Evolutionary conservation across 2,329 filamentous ascomycete species (phyloP), one percentile per base, ranked within the genome.

Genomic region (Ascochyta lentis): DNA sequence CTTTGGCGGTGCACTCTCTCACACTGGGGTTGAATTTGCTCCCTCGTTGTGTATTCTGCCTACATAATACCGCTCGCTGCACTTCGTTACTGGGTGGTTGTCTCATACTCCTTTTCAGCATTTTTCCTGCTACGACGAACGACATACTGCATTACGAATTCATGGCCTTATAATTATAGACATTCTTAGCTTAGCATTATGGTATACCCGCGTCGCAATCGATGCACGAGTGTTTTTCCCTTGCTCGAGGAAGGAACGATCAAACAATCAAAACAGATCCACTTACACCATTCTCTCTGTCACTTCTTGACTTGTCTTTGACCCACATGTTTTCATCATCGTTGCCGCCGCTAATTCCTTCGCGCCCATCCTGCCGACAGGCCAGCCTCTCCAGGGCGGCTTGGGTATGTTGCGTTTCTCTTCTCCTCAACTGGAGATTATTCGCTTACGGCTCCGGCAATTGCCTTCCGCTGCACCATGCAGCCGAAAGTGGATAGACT

Each of bases 151-250:
- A 44, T 49, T 27, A 57, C 40, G 48, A 52, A 31, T 15, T 31
- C 29, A 57, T 44, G 49, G 22, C 54, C 40, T 40, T n/a, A 27
- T 48, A 52, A 45, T 57, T 16, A 45, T 49, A 27, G 16, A 57
- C 29, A 53, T 57, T 45, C 34, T 49, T 57, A 57, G 48, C 54
- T 29, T 45, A 57, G 34, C 19, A 57, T 49, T 45, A 42, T 34
- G 54, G 54, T 57, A 57, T 57, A 53, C 54, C 53, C 53, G 42
- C 47, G n/a, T 50, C 48, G 33, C 33, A 27, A 31, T 31, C 33
- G 42, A 56, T 43, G 53, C 53, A 49, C 23, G 15, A 9, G n/a
- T 31, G n/a, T 15, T 47, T 23, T 26, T 49, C 46, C 26, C 41
- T 49, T 23, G 46, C 39, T 40, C 45, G 41, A 49, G 46, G 27